Evolutionary conservation across 2,329 filamentous ascomycete species (phyloP).

Genomic region (Ophiocordyceps camponoti-leonardi): DNA sequence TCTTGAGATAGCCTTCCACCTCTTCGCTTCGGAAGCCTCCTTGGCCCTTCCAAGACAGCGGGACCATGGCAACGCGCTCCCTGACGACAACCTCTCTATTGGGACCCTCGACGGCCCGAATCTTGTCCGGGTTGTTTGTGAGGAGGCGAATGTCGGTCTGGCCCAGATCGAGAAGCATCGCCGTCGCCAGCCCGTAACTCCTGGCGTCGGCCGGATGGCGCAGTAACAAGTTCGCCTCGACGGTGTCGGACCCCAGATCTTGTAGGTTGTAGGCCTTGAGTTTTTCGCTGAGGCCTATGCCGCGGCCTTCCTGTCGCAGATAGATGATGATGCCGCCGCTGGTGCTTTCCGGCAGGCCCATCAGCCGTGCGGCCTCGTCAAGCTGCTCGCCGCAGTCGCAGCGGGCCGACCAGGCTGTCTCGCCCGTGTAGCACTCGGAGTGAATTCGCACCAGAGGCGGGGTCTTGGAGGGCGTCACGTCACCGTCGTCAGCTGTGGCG

Average conservation of each 20-base stretch:
- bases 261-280: conserved; percentile 97
- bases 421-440: conserved; percentile 95
- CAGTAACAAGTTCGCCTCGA: conserved; percentile 83
- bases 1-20: conserved; percentile 84
- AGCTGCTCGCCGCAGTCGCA: conserved; percentile 97
- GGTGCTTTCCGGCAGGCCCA: conserved; percentile 51
- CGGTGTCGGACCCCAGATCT: conserved; percentile 91
- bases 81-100: conserved; percentile 74
- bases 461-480: conserved; percentile 3
- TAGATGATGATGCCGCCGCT: conserved; percentile 88
- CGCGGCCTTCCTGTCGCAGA: conserved; percentile 84
- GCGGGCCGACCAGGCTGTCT: conserved; percentile 94
- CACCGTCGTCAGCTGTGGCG: conserved; percentile 4
- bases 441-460: conserved; percentile 79
- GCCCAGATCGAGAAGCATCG: conserved; percentile 78
- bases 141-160: conserved; percentile 63
- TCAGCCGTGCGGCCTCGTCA: conserved; percentile 85
- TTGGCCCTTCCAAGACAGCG: conserved; percentile 76
- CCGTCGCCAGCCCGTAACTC: conserved; percentile 91
- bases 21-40: conserved; percentile 75
- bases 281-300: conserved; percentile 89
- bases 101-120: conserved; percentile 82
- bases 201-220: conserved; percentile 87
- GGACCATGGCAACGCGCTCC: conserved; percentile 90
- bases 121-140: conserved; percentile 97